Evolutionary conservation across 2,329 filamentous ascomycete species (phyloP).

Genomic region (Paraphoma sp.): DNA sequence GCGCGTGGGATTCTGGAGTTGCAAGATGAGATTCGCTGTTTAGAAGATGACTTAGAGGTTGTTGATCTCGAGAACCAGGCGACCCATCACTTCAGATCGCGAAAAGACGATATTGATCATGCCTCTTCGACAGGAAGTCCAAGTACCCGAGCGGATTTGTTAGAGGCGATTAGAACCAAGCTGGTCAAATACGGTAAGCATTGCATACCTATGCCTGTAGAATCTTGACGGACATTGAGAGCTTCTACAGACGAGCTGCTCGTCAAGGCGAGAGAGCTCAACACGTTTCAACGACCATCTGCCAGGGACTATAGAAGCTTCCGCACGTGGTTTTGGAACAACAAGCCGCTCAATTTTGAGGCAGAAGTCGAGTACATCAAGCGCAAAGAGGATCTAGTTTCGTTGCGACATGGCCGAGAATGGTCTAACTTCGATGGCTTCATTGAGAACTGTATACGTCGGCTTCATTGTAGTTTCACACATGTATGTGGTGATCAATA

Average conservation of each 20-base stretch:
- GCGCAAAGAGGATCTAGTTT: conserved; percentile 45
- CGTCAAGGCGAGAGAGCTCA: conserved; percentile 39
- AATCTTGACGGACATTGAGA: background rate
- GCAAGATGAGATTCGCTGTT: conserved; percentile 40
- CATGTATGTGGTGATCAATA: conserved; percentile 26
- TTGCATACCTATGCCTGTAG: too few species aligned
- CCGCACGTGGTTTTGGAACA: conserved; percentile 35
- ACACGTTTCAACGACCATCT: conserved; percentile 41
- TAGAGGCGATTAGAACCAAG: conserved; percentile 18
- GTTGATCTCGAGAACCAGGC: too few species aligned
- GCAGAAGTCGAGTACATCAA: conserved; percentile 35
- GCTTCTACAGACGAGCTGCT: conserved; percentile 38
- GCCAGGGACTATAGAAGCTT: conserved; percentile 43
- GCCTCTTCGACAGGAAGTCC: too few species aligned
- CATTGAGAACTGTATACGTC: conserved; percentile 33
- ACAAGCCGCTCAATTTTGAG: conserved; percentile 30
- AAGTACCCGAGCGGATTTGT: too few species aligned
- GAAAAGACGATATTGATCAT: too few species aligned
- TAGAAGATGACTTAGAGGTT: too few species aligned
- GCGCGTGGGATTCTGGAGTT: conserved; percentile 40
- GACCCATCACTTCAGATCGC: too few species aligned
- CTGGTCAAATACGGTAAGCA: conserved; percentile 17
- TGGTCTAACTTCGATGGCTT: conserved; percentile 46
- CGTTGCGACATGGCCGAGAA: conserved; percentile 42
- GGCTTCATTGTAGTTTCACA: conserved; percentile 25